phyloP scores from a whole-genome alignment of 179 eudicot species.

The Silene noctiflora region DNA sequence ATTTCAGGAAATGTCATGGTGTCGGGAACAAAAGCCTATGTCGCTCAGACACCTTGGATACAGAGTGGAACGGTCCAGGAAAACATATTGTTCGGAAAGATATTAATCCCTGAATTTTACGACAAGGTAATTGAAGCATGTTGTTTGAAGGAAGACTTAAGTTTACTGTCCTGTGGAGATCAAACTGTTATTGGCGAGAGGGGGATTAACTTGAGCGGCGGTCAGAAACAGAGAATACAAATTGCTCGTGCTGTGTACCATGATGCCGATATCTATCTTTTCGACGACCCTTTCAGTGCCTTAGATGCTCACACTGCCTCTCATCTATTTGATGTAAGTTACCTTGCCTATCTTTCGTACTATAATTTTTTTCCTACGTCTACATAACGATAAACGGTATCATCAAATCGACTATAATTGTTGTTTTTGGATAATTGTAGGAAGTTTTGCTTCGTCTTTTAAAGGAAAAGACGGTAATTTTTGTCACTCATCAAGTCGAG shows the following conservation, averaged over 20 bases:
- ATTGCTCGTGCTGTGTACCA: neutral
- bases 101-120: conserved; percentile 47
- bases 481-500: neutral
- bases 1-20: conserved; percentile 35
- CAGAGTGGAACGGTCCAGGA: conserved; percentile 68
- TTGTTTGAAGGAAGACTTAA: conserved; percentile 58
- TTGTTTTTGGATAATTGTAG: neutral
- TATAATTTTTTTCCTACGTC: too few species aligned
- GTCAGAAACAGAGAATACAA: conserved; percentile 44
- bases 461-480: neutral
- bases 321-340: neutral
- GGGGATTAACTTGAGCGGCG: conserved; percentile 42
- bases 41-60: conserved; percentile 74
- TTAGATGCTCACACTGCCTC: neutral
- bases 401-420: too few species aligned
- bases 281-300: neutral
- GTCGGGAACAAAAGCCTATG: conserved; percentile 61
- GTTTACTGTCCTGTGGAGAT: conserved; percentile 69
- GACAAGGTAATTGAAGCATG: conserved; percentile 56
- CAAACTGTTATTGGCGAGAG: conserved; percentile 57
- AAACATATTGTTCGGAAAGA: conserved; percentile 54
- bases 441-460: neutral
- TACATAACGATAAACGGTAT: too few species aligned
- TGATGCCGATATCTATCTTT: neutral
- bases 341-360: too few species aligned